phyloP scores from a whole-genome alignment of 1,139 yeast genomes.

The Protomyces arabidopsidicola region DNA sequence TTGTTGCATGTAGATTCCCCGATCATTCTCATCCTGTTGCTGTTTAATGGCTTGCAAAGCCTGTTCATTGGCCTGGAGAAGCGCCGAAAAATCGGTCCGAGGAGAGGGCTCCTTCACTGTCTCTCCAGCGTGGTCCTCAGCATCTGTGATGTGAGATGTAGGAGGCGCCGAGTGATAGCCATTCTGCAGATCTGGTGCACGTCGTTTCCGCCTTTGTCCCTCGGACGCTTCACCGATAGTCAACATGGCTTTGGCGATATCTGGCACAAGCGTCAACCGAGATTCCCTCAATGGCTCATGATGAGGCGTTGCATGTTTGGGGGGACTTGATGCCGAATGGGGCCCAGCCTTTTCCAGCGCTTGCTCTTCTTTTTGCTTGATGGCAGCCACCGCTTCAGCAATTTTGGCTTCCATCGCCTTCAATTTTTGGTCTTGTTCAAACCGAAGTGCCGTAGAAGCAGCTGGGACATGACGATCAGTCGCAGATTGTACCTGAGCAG shows the following conservation, averaged over 20 bases:
- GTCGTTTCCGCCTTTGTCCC: not conserved
- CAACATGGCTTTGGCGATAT: not conserved
- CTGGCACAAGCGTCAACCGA: not conserved
- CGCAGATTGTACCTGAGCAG: not conserved
- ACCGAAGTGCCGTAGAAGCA: not conserved
- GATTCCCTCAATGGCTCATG: not conserved
- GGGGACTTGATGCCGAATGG: not conserved
- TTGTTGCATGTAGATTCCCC: not conserved
- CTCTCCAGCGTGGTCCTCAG: not conserved
- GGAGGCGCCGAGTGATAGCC: not conserved
- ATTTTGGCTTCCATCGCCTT: constrained; percentile 16
- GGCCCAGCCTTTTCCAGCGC: not conserved
- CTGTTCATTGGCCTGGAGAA: not conserved
- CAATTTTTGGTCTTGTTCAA: constrained; percentile 1
- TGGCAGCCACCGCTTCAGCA: constrained; percentile 14
- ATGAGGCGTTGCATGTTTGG: not conserved
- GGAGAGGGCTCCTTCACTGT: not conserved
- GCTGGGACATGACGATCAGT: not conserved
- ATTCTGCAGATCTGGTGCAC: not conserved
- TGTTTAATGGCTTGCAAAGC: not conserved
- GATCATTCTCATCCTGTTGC: not conserved
- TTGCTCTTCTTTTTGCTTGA: constrained; percentile 10
- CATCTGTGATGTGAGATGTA: not conserved
- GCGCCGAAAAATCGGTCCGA: not conserved
- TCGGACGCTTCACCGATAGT: not conserved